Percentiles rank a stretch among this genome's conserved stretches.
phyloP scores from a whole-genome alignment of 768 basidiomycete species.

The Kwoniella sp. region DNA sequence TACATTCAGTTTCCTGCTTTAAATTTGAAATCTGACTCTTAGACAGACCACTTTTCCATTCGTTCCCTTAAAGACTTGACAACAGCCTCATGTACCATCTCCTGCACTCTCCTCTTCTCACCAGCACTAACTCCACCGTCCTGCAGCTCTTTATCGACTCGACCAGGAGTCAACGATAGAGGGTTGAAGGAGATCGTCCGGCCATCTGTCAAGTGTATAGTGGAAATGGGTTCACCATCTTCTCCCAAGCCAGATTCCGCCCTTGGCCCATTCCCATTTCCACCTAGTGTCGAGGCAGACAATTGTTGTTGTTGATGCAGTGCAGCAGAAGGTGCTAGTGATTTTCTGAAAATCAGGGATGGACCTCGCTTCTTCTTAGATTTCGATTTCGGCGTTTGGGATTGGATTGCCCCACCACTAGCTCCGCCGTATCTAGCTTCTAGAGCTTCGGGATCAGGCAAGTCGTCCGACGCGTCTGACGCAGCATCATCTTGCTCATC shows the following conservation, averaged over 20 bases:
- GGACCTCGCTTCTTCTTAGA: slow-evolving; percentile 43
- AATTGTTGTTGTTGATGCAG: no score
- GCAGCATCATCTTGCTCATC: slow-evolving; percentile 19
- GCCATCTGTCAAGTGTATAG: slow-evolving; percentile 63
- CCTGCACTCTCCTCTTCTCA: slow-evolving; percentile 41
- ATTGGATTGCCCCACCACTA: not conserved
- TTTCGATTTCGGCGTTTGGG: slow-evolving; percentile 9
- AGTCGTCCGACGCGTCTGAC: slow-evolving; percentile 30
- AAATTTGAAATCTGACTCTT: no score
- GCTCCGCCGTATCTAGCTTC: slow-evolving; percentile 27
- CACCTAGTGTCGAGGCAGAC: no score
- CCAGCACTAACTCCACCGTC: slow-evolving; percentile 29
- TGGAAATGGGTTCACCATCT: slow-evolving; percentile 12
- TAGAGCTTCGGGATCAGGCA: slow-evolving; percentile 48
- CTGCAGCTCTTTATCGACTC: slow-evolving; percentile 63
- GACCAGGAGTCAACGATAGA: slow-evolving; percentile 65
- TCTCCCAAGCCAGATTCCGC: not conserved
- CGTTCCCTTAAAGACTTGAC: slow-evolving; percentile 36
- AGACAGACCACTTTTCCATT: slow-evolving; percentile 40
- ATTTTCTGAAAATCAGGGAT: slow-evolving; percentile 48
- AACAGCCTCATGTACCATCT: slow-evolving; percentile 58
- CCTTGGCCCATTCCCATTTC: not conserved
- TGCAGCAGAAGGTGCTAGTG: slow-evolving; percentile 25
- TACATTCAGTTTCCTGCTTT: no score
- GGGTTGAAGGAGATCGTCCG: slow-evolving; percentile 84